These are phyloP conservation scores for Cadophora malorum DNA, from an alignment of 2,329 filamentous ascomycete species.

Conservation along the genomic window DNA sequence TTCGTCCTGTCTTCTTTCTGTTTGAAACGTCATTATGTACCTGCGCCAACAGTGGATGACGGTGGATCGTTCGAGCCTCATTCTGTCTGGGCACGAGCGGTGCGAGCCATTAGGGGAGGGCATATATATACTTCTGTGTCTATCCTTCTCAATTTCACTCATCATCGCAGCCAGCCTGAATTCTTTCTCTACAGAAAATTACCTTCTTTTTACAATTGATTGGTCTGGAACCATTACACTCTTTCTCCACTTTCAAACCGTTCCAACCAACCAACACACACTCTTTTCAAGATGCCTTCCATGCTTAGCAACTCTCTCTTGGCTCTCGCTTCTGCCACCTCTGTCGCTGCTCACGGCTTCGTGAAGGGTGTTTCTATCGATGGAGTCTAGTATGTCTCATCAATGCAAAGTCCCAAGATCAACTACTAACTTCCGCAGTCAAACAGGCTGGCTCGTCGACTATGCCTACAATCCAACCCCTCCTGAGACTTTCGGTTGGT, in stretches of 20 bases:
- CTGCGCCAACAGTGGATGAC: not conserved
- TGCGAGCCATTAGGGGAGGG: not conserved
- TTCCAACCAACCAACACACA: conserved; percentile 4
- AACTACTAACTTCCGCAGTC: not conserved
- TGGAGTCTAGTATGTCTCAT: not conserved
- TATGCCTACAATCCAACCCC: conserved; percentile 32
- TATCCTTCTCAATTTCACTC: not conserved
- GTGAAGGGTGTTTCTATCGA: conserved; percentile 6
- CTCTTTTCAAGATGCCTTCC: conserved; percentile 3
- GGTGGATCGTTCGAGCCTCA: conserved; percentile 1
- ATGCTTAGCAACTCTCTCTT: conserved; percentile 1
- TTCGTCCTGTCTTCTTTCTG: not conserved
- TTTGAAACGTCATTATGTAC: not conserved
- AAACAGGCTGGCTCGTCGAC: conserved; percentile 5
- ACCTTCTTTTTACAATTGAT: conserved; percentile 11
- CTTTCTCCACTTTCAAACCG: conserved; percentile 5
- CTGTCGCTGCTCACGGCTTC: conserved; percentile 4
- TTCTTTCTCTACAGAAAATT: conserved; percentile 10
- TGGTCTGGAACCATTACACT: conserved; percentile 15
- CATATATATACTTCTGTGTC: not conserved
- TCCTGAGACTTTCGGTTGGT: conserved; percentile 50
- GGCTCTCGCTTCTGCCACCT: conserved; percentile 4
- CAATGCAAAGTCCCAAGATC: not conserved
- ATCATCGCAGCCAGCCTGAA: conserved; percentile 12
- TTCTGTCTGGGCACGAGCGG: not conserved